phyloP scores from a whole-genome alignment of 305 asterid species.

The Fraxinus paxiana region DNA sequence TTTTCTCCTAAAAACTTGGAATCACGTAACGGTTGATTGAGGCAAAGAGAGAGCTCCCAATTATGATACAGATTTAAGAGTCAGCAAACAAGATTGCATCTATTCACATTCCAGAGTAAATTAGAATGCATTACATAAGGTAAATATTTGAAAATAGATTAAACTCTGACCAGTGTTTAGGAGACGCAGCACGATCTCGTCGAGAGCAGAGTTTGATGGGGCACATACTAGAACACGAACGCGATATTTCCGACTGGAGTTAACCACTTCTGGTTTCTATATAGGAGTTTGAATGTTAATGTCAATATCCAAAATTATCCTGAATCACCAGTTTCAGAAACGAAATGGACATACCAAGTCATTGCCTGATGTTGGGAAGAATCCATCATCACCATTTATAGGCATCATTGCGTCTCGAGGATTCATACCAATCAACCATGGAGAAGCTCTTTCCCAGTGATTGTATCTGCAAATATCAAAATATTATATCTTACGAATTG shows the following conservation, averaged over 20 bases:
- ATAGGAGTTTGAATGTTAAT: constrained; percentile 21
- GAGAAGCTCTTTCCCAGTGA: constrained; percentile 90
- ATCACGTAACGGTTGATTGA: neutral
- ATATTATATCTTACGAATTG: constrained; percentile 6
- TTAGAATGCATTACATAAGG: constrained; percentile 10
- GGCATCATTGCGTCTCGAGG: constrained; percentile 92
- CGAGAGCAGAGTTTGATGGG: constrained; percentile 98
- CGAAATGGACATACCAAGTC: constrained; percentile 61
- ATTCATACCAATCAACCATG: constrained; percentile 73
- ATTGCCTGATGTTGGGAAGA: constrained; percentile 88
- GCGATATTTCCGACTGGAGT: constrained; percentile 88
- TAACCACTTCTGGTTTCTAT: constrained; percentile 90
- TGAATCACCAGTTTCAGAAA: neutral
- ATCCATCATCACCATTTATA: constrained; percentile 87
- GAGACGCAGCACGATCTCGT: constrained; percentile 87
- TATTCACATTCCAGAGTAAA: constrained; percentile 11
- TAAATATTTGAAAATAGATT: constrained; percentile 13
- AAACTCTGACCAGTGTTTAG: constrained; percentile 62
- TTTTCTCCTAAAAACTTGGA: neutral
- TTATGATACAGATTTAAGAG: constrained; percentile 1
- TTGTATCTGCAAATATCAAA: constrained; percentile 48
- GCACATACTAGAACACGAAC: constrained; percentile 96
- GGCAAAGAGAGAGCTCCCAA: constrained; percentile 12
- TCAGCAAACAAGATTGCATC: constrained; percentile 14
- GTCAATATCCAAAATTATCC: constrained; percentile 15